Base-by-base conservation (phyloP, 2,329 filamentous ascomycete species). In the Aureobasidium sp. region DNA sequence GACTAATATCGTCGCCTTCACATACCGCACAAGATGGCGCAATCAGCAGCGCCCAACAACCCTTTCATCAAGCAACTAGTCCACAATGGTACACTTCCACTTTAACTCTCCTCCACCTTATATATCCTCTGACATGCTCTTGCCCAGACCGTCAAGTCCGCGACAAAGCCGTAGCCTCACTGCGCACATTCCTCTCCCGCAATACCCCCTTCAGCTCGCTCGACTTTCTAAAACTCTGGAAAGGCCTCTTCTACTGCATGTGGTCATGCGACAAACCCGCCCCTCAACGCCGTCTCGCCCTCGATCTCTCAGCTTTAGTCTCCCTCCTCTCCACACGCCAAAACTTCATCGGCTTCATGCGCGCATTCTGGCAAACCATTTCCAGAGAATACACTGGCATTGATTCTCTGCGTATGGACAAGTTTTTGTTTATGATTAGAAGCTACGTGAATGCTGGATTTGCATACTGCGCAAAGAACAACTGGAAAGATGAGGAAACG, bases 241-340 rank as follows among this genome's bases (percentile, higher is more conserved):
- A 95, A 73, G 93, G 91, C 5, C 84, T 97, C 23, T 97, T 94
- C 80, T 97, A 91, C 81, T 85, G 84, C 83, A 78, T 60, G 78
- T 97, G 91, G 88, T 94, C 96, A 87, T 91, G 88, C 74, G 92
- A 97, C 80, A 89, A 91, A 52, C 87, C 91, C 12, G 78, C 87
- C n/a, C 87, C 89, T 2, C 93, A 97, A 79, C 91, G 96, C 79
- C 84, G 84, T 47, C 87, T 97, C 50, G 89, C 89, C 68, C 78
- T 81, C 67, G 87, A 92, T 65, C 87, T 97, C 61, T 89, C 91
- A 47, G 82, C 77, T 1, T 84, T 97, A 53, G 74, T 88, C 48
- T 80, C 83, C 65, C 76, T 81, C 26, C 78, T 93, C 32, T 82
- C 84, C 42, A 70, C 67, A 2, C 51, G 58, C 17, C 9, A 26